phyloP scores from a whole-genome alignment of 768 basidiomycete species.

The Pilatotrama ljubarskyi region DNA sequence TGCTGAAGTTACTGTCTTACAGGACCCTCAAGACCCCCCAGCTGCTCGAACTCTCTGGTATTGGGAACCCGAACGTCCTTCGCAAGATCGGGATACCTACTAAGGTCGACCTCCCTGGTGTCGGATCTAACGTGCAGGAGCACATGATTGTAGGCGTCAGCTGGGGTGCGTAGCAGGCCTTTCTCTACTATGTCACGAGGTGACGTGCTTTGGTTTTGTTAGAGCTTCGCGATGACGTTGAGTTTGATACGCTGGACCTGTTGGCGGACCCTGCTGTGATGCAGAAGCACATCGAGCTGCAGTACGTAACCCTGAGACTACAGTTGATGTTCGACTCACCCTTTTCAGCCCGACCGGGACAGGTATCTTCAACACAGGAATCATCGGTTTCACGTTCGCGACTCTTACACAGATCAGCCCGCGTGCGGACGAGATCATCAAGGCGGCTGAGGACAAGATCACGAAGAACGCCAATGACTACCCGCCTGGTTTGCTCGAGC shows the following conservation, averaged over 20 bases:
- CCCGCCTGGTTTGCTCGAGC: constrained; percentile 39
- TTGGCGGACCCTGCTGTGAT: constrained; percentile 30
- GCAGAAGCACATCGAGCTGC: constrained; percentile 34
- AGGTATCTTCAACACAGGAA: constrained; percentile 32
- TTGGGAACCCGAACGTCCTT: constrained; percentile 47
- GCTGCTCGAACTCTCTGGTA: constrained; percentile 59
- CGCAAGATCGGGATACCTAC: constrained; percentile 39
- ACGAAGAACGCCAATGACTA: constrained; percentile 24
- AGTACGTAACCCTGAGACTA: constrained; percentile 29
- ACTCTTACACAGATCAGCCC: constrained; percentile 26
- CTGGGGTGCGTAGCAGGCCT: constrained; percentile 27
- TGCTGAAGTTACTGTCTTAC: neutral
- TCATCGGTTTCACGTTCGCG: constrained; percentile 29
- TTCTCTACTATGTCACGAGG: neutral
- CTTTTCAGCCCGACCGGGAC: constrained; percentile 22
- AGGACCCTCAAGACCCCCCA: constrained; percentile 35
- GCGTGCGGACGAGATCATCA: constrained; percentile 25
- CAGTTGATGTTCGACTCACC: neutral
- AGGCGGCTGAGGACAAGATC: constrained; percentile 28
- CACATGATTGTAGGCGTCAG: constrained; percentile 35
- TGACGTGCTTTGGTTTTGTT: neutral
- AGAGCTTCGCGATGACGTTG: constrained; percentile 36
- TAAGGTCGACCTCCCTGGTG: constrained; percentile 44
- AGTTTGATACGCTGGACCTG: constrained; percentile 32
- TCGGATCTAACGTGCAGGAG: constrained; percentile 59